Evolutionary conservation across 805 yeast genomes (phyloP), one percentile per base, ranked within the genome.

Genomic region (Lachancea thermotolerans): DNA sequence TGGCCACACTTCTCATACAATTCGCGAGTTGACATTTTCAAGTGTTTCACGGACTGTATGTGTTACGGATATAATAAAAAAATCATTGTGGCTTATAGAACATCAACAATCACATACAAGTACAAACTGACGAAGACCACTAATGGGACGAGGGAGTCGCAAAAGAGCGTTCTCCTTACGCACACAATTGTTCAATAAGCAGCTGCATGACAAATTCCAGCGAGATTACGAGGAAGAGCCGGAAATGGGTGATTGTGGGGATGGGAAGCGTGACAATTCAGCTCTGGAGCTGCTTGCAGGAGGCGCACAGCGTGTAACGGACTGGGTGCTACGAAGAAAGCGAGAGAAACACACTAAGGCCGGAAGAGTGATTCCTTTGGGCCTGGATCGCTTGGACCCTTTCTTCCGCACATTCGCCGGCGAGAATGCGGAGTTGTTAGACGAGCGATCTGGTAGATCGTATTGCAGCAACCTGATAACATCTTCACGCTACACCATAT

Each of bases 401-500:
- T 54, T 51, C 38, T 59, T 50, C 44, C 44, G 37, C 27, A 47
- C 42, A 10, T 57, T 49, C 43, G 21, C 57, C 4, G 52, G 54
- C 8, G 48, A 21, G 36, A 41, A 25, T 39, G 41, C 2, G 28
- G 59, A 68, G 2, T 65, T 82, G 32, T 56, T 82, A 2, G 98
- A 91, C 63, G 93, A 84, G 58, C 72, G 96, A 49, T 50, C 54
- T 7, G 64, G 71, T 5, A 71, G 61, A 35, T 80, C 87, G 0
- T 91, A 83, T 62, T 56, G 74, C 45, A 63, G 73, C 47, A 93
- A 93, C 63, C 55, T 73, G 27, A 82, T 93, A 48, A 85, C 95
- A 0, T 89, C 97, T 0, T 84, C 98, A 2, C 79, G 89, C 56
- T 93, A 93, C 66, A 82, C 90, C 2, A 47, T 84, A 2, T 79